Conservation (phyloP, 805 yeast genomes). For the Candida saitoana region DNA sequence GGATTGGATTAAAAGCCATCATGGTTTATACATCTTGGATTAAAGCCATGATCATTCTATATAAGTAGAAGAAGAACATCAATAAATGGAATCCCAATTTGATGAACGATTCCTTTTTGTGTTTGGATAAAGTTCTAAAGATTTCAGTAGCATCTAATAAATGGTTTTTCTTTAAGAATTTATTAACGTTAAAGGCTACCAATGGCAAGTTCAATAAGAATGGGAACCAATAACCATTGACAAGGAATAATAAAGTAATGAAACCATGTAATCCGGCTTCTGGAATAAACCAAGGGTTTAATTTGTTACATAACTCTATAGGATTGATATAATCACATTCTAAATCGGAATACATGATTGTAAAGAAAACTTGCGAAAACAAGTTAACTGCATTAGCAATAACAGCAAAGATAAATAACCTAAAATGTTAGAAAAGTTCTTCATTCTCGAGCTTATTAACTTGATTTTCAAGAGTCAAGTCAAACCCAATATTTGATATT, state of each 20-base stretch:
- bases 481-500: background rate
- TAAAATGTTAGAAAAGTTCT: conserved; percentile 11
- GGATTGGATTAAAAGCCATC: conserved; percentile 8
- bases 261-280: conserved; percentile 83
- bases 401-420: conserved; percentile 74
- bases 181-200: conserved; percentile 77
- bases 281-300: conserved; percentile 84
- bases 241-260: conserved; percentile 62
- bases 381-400: conserved; percentile 81
- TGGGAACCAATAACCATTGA: conserved; percentile 91
- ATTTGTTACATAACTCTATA: conserved; percentile 88
- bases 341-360: conserved; percentile 91
- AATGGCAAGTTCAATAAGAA: conserved; percentile 81
- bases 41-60: conserved; percentile 92
- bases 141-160: conserved; percentile 95
- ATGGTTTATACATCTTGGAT: conserved; percentile 53
- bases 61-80: conserved; percentile 92
- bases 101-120: conserved; percentile 86
- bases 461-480: background rate
- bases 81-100: conserved; percentile 87
- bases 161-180: conserved; percentile 74
- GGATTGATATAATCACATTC: conserved; percentile 97
- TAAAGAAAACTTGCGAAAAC: conserved; percentile 90
- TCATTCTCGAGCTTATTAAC: background rate
- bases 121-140: conserved; percentile 87